Conservation (phyloP, 75 land plant species). For the Ceratopteris richardii region DNA sequence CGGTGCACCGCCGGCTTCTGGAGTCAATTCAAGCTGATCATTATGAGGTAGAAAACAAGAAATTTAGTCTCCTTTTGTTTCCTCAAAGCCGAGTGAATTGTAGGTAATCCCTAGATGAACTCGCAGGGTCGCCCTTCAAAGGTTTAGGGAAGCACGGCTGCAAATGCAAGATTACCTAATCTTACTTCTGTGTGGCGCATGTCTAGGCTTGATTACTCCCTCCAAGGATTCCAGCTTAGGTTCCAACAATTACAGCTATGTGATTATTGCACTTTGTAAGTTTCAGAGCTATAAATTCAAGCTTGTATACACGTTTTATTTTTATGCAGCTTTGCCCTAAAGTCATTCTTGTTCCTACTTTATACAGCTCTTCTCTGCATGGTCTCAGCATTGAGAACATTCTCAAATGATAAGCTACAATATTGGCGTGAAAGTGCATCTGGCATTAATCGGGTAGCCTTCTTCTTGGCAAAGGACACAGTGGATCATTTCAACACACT, state of each 20-base stretch:
- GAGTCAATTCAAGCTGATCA: too few species aligned
- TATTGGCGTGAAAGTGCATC: conserved; percentile 87
- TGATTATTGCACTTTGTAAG: conserved; percentile 83
- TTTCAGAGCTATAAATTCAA: conserved; percentile 2
- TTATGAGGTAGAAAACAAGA: too few species aligned
- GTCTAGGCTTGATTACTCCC: conserved; percentile 80
- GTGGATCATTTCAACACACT: conserved; percentile 69
- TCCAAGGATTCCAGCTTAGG: conserved; percentile 71
- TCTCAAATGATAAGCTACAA: conserved; percentile 73
- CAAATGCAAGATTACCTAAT: conserved; percentile 79
- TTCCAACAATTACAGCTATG: conserved; percentile 68
- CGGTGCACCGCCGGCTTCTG: conserved; percentile 60
- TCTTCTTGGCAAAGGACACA: conserved; percentile 78
- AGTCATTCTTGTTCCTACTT: not conserved
- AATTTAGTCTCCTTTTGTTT: too few species aligned
- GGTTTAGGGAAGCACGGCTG: conserved; percentile 72
- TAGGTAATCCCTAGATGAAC: too few species aligned
- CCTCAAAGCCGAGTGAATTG: too few species aligned
- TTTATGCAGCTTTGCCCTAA: not conserved
- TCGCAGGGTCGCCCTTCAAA: conserved; percentile 65
- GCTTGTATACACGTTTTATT: not conserved
- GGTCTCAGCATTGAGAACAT: conserved; percentile 81
- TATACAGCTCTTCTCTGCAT: conserved; percentile 72
- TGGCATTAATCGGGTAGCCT: conserved; percentile 84
- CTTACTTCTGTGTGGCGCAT: conserved; percentile 74